Evolutionary conservation across 345 rosid genomes (phyloP), one percentile per base, ranked within the genome.

Genomic region (Citrus mangshanensis): DNA sequence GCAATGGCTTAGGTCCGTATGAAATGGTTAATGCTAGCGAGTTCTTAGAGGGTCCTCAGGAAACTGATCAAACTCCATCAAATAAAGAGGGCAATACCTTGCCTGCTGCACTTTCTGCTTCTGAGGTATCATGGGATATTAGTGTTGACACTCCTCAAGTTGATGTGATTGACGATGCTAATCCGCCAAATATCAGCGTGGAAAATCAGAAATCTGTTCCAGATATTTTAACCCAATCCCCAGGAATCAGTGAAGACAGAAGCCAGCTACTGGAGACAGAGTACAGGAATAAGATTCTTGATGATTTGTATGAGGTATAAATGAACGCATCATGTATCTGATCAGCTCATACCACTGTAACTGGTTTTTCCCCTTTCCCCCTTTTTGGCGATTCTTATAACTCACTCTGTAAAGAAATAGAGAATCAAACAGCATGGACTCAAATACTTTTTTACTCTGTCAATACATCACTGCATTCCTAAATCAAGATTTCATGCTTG

Each of bases 191-290:
- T 68, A 72, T 83, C 67, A 75, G 84, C 81, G 42, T 78, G 76
- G 87, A 79, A 72, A 77, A 78, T 81, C 90, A 81, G 84, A 83
- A 78, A 80, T 77, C 22, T 62, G 77, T 68, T 85, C 71, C 76
- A 61, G 89, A 86, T 76, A 54, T 84, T 37, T 75, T 77, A 75
- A 79, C 76, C 78, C 84, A 84, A 82, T 78, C 81, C 76, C 75
- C 67, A 64, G 92, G 81, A 81, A 81, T 72, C 72, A 82, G 76
- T 84, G 88, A 81, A 81, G 89, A 77, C 75, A 91, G 94, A 81
- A 94, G 99, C 86, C 96, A 88, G 88, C 86, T 96, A 65, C 79
- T 93, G 91, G 95, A 89, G 77, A 91, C 97, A 22, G 98, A 94
- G 70, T 96, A 89, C 85, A 84, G 99, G 80, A 96, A 91, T 77